Evolutionary conservation across 2,329 filamentous ascomycete species (phyloP), one percentile per base, ranked within the genome.

Genomic region (Penicillium sp.): DNA sequence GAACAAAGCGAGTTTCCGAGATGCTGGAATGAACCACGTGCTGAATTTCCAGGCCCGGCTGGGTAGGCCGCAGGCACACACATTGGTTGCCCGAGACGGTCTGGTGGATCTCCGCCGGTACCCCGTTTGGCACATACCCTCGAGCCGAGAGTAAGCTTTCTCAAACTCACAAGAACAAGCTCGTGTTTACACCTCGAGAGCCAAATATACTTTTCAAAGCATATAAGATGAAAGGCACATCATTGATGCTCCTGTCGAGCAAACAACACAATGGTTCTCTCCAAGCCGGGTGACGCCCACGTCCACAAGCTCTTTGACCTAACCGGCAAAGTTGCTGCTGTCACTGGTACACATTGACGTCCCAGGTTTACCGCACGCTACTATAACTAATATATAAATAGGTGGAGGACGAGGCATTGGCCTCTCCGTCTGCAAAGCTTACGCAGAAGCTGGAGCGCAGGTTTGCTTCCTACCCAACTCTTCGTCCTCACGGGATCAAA

Each of bases 371-470:
- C 9, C 3, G 5, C 26, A 4, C 26, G 26, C 5, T 6, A 38
- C 31, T 7, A 5, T 3, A 8, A 17, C 26, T 56, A 49, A 56
- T 11, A 15, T 1, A 38, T 3, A 15, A 5, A 9, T 31, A 56
- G 54, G 54, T 23, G 54, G 54, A 26, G 45, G 44, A 23, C 70
- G 73, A 19, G 76, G 76, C 17, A 79, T 79, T 19, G 76, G 76
- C 1, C 69, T 77, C 7, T 77, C 76, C 45, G 76, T 81, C n/a
- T 75, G 78, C 4, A 70, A 72, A 41, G 77, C 71, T n/a, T 69
- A 76, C 19, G 77, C 77, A 6, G 72, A 77, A 64, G 75, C 77
- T 17, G 79, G 79, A 9, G 77, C 78, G 5, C 69, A 76, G 50
- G 72, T 76, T 26, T 26, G 26, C 26, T 26, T 26, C 5, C 26